Percentiles rank a stretch among this genome's conserved stretches.
Conservation (phyloP, 1,284 basidiomycete species). For the Melampsora americana region DNA sequence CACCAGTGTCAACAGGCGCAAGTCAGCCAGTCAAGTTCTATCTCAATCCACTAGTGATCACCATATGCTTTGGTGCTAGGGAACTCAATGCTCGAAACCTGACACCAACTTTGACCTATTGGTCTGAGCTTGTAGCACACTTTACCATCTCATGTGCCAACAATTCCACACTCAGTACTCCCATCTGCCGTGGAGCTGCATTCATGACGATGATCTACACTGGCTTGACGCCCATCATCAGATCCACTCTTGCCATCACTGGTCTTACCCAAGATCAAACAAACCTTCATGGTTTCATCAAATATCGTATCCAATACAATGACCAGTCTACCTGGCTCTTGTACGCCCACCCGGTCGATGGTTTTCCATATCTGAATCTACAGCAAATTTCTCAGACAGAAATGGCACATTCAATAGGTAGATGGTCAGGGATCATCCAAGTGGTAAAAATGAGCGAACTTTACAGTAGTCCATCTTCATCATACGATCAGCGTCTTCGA, state of each 20-base stretch:
- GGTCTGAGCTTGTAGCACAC: constrained; percentile 36
- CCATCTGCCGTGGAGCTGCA: constrained; percentile 35
- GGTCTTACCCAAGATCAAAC: constrained; percentile 11
- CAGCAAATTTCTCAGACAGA: constrained; percentile 15
- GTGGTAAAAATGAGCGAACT: constrained; percentile 41
- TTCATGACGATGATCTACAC: constrained; percentile 34
- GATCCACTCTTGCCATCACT: constrained; percentile 28
- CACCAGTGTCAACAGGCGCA: constrained; percentile 11
- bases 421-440: constrained; percentile 42
- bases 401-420: constrained; percentile 1
- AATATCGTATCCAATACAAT: constrained; percentile 28
- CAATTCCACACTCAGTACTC: constrained; percentile 16
- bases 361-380: constrained; percentile 21
- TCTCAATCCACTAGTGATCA: constrained; percentile 36
- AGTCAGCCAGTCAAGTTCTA: constrained; percentile 28
- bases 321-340: constrained; percentile 41
- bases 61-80: constrained; percentile 27
- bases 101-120: constrained; percentile 9
- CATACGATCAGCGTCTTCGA: constrained; percentile 12
- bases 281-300: constrained; percentile 27
- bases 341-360: constrained; percentile 11
- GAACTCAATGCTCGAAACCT: constrained; percentile 22
- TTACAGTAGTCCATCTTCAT: constrained; percentile 23
- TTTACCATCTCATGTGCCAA: constrained; percentile 16
- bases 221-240: constrained; percentile 15